phyloP scores from a whole-genome alignment of 148 eudicot genomes.

The Chenopodium quinoa region DNA sequence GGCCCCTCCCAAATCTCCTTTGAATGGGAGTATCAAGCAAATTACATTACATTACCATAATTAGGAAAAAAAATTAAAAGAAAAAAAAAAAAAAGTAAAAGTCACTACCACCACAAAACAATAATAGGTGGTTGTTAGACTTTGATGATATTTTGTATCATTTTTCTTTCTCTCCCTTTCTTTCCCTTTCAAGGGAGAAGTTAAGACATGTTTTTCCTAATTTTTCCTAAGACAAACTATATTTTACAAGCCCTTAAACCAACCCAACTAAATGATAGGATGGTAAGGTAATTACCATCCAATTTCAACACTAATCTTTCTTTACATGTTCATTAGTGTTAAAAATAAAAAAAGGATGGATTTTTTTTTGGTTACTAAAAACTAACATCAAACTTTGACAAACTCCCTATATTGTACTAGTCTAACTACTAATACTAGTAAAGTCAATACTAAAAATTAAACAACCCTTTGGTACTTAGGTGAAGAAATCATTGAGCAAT shows the following conservation, averaged over 20 bases:
- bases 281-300: conserved; percentile 29
- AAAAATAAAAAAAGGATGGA: conserved; percentile 29
- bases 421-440: conserved; percentile 4
- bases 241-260: conserved; percentile 29
- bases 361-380: conserved; percentile 6
- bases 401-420: conserved; percentile 7
- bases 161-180: conserved; percentile 30
- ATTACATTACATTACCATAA: conserved; percentile 24
- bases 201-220: conserved; percentile 38
- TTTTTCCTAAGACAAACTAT: conserved; percentile 40
- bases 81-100: conserved; percentile 14
- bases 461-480: conserved; percentile 67
- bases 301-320: conserved; percentile 37
- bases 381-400: conserved; percentile 33
- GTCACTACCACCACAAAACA: conserved; percentile 35
- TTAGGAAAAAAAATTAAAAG: background rate
- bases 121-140: conserved; percentile 32
- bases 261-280: conserved; percentile 38
- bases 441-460: conserved; percentile 19
- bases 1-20: conserved; percentile 43
- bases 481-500: conserved; percentile 37
- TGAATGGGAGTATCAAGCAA: conserved; percentile 38
- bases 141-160: conserved; percentile 28
- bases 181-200: conserved; percentile 45
- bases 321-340: conserved; percentile 35